Base-by-base conservation (phyloP, 495 filamentous ascomycete species). In the Staphylotrichum tortipilum region DNA sequence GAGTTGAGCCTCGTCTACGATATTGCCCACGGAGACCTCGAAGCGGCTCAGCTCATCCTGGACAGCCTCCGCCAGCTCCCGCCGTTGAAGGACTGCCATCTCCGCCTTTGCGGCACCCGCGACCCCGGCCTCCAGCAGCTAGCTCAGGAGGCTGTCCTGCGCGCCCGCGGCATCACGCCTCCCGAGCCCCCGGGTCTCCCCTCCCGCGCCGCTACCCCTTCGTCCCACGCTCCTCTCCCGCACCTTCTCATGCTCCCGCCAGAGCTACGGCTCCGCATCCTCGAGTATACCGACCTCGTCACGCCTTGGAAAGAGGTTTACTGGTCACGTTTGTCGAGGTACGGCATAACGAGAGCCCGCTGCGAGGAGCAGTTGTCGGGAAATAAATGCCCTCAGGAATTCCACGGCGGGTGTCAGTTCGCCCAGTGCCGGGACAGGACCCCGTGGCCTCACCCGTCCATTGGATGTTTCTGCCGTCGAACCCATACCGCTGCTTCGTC, bases 201-300 rank as follows among this genome's bases (percentile, higher is more conserved):
- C 1, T 7, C 26, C 26, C 26, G 26, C 26, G 10, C 6, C 26
- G 26, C 6, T 28, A 28, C 1, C n/a, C n/a, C n/a, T n/a, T n/a
- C 33, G 21, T 22, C 39, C 10, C n/a, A 15, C 3, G 30, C 29
- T 18, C 8, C 14, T 24, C 18, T 17, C 3, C 2, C n/a, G 22
- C 22, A 24, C 11, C 41, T 45, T 11, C n/a, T 44, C 40, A 11
- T 22, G 22, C 49, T 51, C 17, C 49, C 49, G 14, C 31, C 2
- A 3, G 49, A 51, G 33, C 9, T 51, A 10, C 49, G 40, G n/a
- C 49, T 44, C 8, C 49, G 23, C 0, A 51, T 51, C 9, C 41
- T 51, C 10, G 23, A 44, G 29, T 45, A 45, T 14, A 51, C 49
- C 17, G 49, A 51, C 17, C 49, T 51, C 23, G 34, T 51, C 17